Evolutionary conservation across 345 rosid genomes (phyloP).

Genomic region (Clarkia xantiana): DNA sequence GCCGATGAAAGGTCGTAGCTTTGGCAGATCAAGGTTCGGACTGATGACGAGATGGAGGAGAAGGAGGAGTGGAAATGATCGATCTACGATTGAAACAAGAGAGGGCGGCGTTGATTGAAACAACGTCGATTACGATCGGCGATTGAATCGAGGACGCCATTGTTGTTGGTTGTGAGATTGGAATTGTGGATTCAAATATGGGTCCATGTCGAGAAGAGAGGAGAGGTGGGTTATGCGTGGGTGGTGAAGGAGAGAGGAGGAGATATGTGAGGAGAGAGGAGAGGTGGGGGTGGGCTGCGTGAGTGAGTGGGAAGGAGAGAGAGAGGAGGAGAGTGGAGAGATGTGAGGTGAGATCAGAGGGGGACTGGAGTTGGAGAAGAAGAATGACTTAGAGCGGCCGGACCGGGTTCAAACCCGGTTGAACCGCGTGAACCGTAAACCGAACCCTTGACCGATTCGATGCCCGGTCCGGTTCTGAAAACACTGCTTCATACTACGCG

Average conservation of each 20-base stretch:
- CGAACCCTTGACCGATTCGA: too few species aligned
- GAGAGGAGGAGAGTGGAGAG: not conserved
- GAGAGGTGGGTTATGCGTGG: too few species aligned
- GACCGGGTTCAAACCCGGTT: too few species aligned
- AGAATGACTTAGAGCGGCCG: conserved; percentile 2
- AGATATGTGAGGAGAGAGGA: too few species aligned
- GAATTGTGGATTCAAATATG: too few species aligned
- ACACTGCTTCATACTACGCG: too few species aligned
- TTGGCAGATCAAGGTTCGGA: conserved; percentile 61
- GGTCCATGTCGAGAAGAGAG: too few species aligned
- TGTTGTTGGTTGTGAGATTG: not conserved
- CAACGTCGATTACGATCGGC: conserved; percentile 40
- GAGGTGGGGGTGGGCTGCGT: too few species aligned
- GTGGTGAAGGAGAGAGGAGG: too few species aligned
- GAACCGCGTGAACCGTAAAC: too few species aligned
- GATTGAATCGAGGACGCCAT: conserved; percentile 14
- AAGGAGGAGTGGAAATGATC: conserved; percentile 51
- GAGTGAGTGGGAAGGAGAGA: not conserved
- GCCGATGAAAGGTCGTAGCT: conserved; percentile 35
- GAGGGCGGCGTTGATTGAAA: conserved; percentile 41
- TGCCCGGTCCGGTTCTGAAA: too few species aligned
- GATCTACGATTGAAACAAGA: conserved; percentile 52
- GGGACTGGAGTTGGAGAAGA: not conserved
- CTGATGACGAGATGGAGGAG: conserved; percentile 32
- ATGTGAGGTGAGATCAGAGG: not conserved